Evolutionary conservation across 208 protist species (phyloP), one percentile per base, ranked within the genome.

Genomic region (Phytomonas francai): DNA sequence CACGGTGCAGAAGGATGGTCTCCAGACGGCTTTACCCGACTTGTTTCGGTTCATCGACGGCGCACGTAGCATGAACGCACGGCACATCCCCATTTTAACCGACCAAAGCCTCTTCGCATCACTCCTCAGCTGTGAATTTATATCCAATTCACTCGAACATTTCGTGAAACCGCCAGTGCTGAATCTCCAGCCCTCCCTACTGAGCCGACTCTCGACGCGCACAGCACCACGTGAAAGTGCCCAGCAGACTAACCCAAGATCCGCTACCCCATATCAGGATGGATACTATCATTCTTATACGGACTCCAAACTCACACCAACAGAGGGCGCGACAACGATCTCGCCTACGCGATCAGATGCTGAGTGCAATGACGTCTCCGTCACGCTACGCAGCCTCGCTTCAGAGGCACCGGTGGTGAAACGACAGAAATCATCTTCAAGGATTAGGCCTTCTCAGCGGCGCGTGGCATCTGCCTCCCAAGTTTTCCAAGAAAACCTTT

Each of bases 81-180:
- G 54, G 22, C 65, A 76, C 72, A 42, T 83, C 22, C 72, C 72
- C 3, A 57, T 85, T 14, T 73, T 85, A 69, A 67, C 69, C 28
- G 81, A 83, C 51, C 68, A 78, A 63, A 58, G 66, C 30, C 74
- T 87, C 59, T 83, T 83, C 70, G 73, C 72, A 27, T 69, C 77
- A 27, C 72, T 87, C 14, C 78, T 87, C 54, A 70, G 62, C 62
- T 83, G 33, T 36, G 33, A 36, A 36, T 36, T 36, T 36, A 8
- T 36, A 36, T 36, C 33, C 33, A 36, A 36, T 8, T 3, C 33
- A 3, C 3, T 36, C 33, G 33, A 36, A 8, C 8, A 36, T 36
- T 36, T 8, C 8, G 33, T 8, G 33, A 36, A 36, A 60, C 56
- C 30, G 27, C 66, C 51, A 31, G 16, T 14, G 22, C 32, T 33